Conservation (phyloP, 768 basidiomycete genomes). For the Boletus vinaceobasis region DNA sequence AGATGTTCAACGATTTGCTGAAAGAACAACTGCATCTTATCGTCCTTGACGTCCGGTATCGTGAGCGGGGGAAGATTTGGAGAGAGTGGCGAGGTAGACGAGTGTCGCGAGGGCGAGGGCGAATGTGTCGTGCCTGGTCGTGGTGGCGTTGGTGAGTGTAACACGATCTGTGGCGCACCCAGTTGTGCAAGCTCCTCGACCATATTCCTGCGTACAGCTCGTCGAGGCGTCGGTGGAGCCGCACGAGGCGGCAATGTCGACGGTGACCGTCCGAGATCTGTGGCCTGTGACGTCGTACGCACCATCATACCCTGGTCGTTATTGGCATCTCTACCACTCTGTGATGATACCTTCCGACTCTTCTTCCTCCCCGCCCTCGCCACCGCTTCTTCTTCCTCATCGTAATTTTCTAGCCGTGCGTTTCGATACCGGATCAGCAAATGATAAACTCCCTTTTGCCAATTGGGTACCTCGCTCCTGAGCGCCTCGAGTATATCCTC, state of each 20-base stretch:
- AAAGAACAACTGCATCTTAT: conserved; percentile 79
- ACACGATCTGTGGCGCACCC: conserved; percentile 22
- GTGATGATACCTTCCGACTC: conserved; percentile 36
- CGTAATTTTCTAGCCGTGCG: conserved; percentile 68
- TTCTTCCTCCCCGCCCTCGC: conserved; percentile 32
- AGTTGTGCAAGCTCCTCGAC: conserved; percentile 15
- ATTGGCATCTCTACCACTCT: conserved; percentile 18
- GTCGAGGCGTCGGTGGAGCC: conserved; percentile 59
- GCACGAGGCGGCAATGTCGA: conserved; percentile 50
- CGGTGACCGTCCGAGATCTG: conserved; percentile 28
- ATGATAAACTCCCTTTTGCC: conserved; percentile 96
- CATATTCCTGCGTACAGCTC: conserved; percentile 39
- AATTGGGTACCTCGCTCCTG: conserved; percentile 64
- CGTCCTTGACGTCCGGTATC: conserved; percentile 70
- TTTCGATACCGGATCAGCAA: conserved; percentile 82
- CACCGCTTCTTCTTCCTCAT: conserved; percentile 59
- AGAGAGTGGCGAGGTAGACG: conserved; percentile 29
- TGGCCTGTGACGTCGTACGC: conserved; percentile 24
- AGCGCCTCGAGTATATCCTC: conserved; percentile 69
- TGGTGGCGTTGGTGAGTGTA: conserved; percentile 27
- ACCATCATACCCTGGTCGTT: conserved; percentile 18
- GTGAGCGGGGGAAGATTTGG: conserved; percentile 47
- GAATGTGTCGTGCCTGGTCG: conserved; percentile 18
- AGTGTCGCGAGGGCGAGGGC: conserved; percentile 24
- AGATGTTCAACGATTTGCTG: conserved; percentile 81